phyloP scores from a whole-genome alignment of 2,329 filamentous ascomycete genomes.

The Ramularia collo-cygni region DNA sequence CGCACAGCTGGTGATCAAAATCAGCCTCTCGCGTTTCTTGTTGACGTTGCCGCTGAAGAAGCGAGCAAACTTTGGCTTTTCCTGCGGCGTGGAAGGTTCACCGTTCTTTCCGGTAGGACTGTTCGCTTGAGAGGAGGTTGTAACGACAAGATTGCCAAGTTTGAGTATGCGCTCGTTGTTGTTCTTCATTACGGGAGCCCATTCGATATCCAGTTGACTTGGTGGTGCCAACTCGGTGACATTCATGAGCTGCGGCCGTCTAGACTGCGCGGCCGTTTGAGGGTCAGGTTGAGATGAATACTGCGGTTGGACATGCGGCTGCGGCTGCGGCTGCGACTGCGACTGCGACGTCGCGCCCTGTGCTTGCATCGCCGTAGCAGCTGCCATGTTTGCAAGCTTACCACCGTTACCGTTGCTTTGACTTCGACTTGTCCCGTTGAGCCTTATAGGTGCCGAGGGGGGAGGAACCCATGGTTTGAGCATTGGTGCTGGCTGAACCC shows the following conservation, averaged over 20 bases:
- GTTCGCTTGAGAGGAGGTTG: slow-evolving; percentile 63
- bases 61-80: slow-evolving; percentile 72
- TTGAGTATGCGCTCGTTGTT: slow-evolving; percentile 92
- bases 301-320: slow-evolving; percentile 2
- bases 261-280: slow-evolving; percentile 7
- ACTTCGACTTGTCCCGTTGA: slow-evolving; percentile 22
- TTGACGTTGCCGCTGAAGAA: slow-evolving; percentile 89
- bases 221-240: slow-evolving; percentile 96
- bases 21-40: slow-evolving; percentile 87
- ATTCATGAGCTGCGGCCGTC: slow-evolving; percentile 63
- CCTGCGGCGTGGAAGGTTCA: slow-evolving; percentile 52
- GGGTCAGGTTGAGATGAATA: neutral
- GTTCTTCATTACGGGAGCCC: slow-evolving; percentile 88
- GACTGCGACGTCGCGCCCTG: slow-evolving; percentile 1
- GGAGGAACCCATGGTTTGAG: slow-evolving; percentile 78
- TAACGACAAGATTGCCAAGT: slow-evolving; percentile 81
- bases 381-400: slow-evolving; percentile 17
- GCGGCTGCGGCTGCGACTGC: slow-evolving; percentile 31
- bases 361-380: slow-evolving; percentile 12
- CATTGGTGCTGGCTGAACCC: slow-evolving; percentile 83
- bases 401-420: neutral
- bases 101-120: slow-evolving; percentile 65
- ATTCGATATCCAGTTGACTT: slow-evolving; percentile 94
- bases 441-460: slow-evolving; percentile 23
- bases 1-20: slow-evolving; percentile 90